These are phyloP conservation scores for Penicillium canescens DNA, from an alignment of 495 filamentous ascomycete species.

Conservation along the genomic window DNA sequence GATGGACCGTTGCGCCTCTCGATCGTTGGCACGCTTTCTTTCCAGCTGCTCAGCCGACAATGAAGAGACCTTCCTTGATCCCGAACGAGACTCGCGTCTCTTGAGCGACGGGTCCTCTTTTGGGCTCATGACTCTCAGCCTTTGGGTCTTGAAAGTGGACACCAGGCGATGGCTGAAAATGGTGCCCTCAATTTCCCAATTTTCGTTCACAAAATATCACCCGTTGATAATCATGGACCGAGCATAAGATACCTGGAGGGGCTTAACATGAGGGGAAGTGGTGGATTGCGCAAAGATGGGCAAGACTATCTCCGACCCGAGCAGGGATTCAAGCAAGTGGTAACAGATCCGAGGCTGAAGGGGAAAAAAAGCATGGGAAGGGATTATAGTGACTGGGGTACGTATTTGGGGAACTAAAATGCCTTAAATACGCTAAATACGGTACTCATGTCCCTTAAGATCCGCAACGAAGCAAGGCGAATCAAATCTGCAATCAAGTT, in stretches of 20 bases:
- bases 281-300: slow-evolving; percentile 1
- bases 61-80: slow-evolving; percentile 59
- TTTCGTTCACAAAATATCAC: slow-evolving; percentile 11
- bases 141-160: slow-evolving; percentile 5
- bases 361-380: too few species aligned
- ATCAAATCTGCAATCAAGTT: not conserved
- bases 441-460: slow-evolving; percentile 18
- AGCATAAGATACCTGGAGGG: slow-evolving; percentile 2
- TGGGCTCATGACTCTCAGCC: slow-evolving; percentile 18
- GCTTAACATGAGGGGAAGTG: slow-evolving; percentile 12
- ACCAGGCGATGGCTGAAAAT: not conserved
- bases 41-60: slow-evolving; percentile 61
- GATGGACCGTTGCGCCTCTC: slow-evolving; percentile 64
- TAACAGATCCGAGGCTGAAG: slow-evolving; percentile 2
- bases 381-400: too few species aligned
- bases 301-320: slow-evolving; percentile 11
- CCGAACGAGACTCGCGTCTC: slow-evolving; percentile 53
- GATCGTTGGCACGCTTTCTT: slow-evolving; percentile 63
- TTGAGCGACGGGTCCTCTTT: slow-evolving; percentile 18
- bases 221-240: slow-evolving; percentile 19
- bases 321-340: slow-evolving; percentile 6
- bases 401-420: not conserved
- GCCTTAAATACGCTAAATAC: slow-evolving; percentile 7
- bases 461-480: slow-evolving; percentile 17
- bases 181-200: slow-evolving; percentile 6